A percentile compares a stretch with the other conserved stretches of the same genome.
These are phyloP conservation scores for Pythium vanterpoolii DNA, from an alignment of 352 stramenopile genomes.

Conservation along the genomic window DNA sequence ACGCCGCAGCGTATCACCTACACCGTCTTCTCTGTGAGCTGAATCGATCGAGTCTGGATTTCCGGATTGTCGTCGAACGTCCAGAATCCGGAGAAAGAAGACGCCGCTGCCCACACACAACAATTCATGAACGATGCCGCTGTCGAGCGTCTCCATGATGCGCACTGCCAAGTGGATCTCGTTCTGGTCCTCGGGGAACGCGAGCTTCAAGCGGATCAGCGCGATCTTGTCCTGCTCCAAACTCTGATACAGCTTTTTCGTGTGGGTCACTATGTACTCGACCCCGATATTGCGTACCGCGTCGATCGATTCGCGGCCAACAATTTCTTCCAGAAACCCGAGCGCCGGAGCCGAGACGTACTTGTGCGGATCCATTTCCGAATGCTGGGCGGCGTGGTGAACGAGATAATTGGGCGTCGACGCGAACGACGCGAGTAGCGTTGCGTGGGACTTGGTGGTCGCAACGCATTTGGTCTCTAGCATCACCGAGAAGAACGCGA, in stretches of 20 bases:
- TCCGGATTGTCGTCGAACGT: neutral
- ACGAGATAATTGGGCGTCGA: constrained; percentile 9
- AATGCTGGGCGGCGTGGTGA: neutral
- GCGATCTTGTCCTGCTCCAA: constrained; percentile 34
- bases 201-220: constrained; percentile 29
- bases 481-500: constrained; percentile 21
- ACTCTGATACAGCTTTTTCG: constrained; percentile 12
- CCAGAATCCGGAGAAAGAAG: constrained; percentile 37
- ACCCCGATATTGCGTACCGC: neutral
- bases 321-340: constrained; percentile 10
- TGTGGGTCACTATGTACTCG: constrained; percentile 4
- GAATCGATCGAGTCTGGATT: no score
- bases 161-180: constrained; percentile 30
- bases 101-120: constrained; percentile 30
- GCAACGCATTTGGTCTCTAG: constrained; percentile 23
- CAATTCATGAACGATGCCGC: constrained; percentile 20
- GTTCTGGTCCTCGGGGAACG: constrained; percentile 17
- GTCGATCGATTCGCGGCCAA: constrained; percentile 13
- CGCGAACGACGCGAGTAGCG: constrained; percentile 8
- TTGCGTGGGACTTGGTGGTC: neutral
- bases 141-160: constrained; percentile 31
- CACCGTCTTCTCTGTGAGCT: no score
- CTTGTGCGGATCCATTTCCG: constrained; percentile 2
- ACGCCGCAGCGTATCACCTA: no score
- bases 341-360: constrained; percentile 14